Conservation (phyloP, 805 yeast species). For the Ascoidea tarda region DNA sequence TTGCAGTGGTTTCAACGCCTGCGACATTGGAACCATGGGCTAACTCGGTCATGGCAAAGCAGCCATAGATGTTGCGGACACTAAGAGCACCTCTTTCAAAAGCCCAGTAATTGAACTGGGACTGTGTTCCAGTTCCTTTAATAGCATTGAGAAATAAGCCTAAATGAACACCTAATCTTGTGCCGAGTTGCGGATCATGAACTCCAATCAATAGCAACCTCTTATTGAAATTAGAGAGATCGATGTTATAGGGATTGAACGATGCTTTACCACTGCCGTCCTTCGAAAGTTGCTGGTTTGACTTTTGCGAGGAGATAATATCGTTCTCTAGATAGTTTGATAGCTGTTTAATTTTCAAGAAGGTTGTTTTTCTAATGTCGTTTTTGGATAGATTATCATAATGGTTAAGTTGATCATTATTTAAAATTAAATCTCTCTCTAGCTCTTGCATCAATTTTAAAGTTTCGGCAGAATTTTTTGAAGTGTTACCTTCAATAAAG, state of each 20-base stretch:
- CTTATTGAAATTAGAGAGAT: slow-evolving; percentile 27
- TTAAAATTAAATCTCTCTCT: slow-evolving; percentile 7
- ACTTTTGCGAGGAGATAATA: not conserved
- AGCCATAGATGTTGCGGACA: slow-evolving; percentile 50
- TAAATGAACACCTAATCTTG: slow-evolving; percentile 78
- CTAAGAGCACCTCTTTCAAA: slow-evolving; percentile 46
- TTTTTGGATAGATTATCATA: slow-evolving; percentile 6
- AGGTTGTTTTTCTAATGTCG: slow-evolving; percentile 6
- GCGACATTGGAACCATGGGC: slow-evolving; percentile 95
- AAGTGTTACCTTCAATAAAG: slow-evolving; percentile 16
- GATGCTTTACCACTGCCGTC: too few species aligned
- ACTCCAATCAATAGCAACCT: slow-evolving; percentile 45
- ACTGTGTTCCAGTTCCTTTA: slow-evolving; percentile 78
- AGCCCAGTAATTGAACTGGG: slow-evolving; percentile 78
- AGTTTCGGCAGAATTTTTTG: slow-evolving; percentile 14
- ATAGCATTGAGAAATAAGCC: slow-evolving; percentile 75
- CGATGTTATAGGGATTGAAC: slow-evolving; percentile 15
- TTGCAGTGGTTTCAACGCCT: slow-evolving; percentile 85
- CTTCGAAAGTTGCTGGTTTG: not conserved
- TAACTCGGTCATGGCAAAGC: slow-evolving; percentile 87
- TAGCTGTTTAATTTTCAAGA: slow-evolving; percentile 7
- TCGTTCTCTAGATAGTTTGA: slow-evolving; percentile 3
- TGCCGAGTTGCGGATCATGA: slow-evolving; percentile 67
- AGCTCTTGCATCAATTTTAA: slow-evolving; percentile 2
- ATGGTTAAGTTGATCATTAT: slow-evolving; percentile 3